Percentiles rank a stretch among this genome's conserved stretches.
These are phyloP conservation scores for Paramyrothecium sp. DNA, from an alignment of 2,329 filamentous ascomycete genomes.

Conservation along the genomic window DNA sequence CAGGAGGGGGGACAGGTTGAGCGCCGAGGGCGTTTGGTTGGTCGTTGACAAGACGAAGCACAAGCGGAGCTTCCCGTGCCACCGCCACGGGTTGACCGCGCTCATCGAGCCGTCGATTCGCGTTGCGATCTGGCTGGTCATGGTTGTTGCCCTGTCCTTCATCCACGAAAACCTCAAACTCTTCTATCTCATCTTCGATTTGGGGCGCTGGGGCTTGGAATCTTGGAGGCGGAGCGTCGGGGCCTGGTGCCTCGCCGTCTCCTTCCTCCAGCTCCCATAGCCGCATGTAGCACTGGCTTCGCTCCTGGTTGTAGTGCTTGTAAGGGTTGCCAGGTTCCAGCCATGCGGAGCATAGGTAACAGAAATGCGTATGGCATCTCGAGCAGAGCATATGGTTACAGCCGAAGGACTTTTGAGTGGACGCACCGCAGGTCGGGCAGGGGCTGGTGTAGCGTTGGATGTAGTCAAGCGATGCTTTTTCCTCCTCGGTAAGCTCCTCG, in stretches of 20 bases:
- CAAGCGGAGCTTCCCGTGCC: slow-evolving; percentile 56
- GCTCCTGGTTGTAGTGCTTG: slow-evolving; percentile 75
- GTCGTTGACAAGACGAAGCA: slow-evolving; percentile 50
- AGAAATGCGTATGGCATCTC: slow-evolving; percentile 88
- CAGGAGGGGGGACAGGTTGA: slow-evolving; percentile 23
- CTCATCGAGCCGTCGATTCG: slow-evolving; percentile 22
- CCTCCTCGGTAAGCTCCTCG: slow-evolving; percentile 76
- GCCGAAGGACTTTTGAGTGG: slow-evolving; percentile 85
- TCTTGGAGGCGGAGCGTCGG: slow-evolving; percentile 16
- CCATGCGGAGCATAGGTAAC: slow-evolving; percentile 91
- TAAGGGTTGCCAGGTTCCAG: slow-evolving; percentile 81
- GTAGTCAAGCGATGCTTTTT: slow-evolving; percentile 84
- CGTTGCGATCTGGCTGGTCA: slow-evolving; percentile 11
- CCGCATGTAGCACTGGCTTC: slow-evolving; percentile 71
- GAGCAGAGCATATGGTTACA: slow-evolving; percentile 98
- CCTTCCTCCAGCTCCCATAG: slow-evolving; percentile 89
- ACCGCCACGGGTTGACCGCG: slow-evolving; percentile 37
- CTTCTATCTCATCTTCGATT: slow-evolving; percentile 23
- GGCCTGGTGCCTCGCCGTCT: slow-evolving; percentile 50
- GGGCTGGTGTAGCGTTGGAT: slow-evolving; percentile 77
- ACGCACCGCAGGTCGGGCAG: slow-evolving; percentile 84
- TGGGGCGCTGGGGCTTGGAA: slow-evolving; percentile 5
- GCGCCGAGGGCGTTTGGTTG: slow-evolving; percentile 25
- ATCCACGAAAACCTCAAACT: slow-evolving; percentile 29
- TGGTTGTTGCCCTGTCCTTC: slow-evolving; percentile 16